Conservation (phyloP, 257 asterid genomes). For the Solanum gracilifrons region DNA sequence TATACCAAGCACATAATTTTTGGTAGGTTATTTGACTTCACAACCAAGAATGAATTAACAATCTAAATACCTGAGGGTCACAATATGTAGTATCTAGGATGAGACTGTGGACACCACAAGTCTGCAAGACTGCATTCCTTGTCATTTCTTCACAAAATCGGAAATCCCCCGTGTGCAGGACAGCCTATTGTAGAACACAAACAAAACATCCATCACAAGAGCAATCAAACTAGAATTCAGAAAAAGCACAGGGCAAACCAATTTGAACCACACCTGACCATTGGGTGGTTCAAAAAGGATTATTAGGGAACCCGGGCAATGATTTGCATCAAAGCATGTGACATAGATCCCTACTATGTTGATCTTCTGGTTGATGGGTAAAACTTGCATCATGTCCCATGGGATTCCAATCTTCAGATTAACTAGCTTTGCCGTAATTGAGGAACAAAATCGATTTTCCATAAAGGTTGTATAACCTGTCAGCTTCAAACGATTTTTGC, state of each 20-base stretch:
- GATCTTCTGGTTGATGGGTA: conserved; percentile 76
- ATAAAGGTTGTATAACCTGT: too few relatives aligned
- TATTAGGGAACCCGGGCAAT: conserved; percentile 90
- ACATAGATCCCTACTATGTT: conserved; percentile 61
- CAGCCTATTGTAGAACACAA: conserved; percentile 40
- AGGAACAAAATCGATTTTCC: conserved; percentile 32
- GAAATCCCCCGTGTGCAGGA: conserved; percentile 90
- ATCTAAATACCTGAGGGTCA: conserved; percentile 53
- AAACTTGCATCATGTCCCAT: conserved; percentile 55
- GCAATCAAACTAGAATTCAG: not conserved
- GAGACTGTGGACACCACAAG: conserved; percentile 58
- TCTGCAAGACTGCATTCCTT: conserved; percentile 33
- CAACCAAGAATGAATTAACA: too few relatives aligned
- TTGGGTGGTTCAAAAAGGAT: conserved; percentile 82
- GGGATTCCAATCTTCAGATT: conserved; percentile 77
- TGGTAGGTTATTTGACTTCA: too few relatives aligned
- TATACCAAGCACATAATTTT: too few relatives aligned
- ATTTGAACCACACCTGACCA: conserved; percentile 50
- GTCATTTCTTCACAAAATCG: conserved; percentile 67
- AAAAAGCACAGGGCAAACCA: not conserved
- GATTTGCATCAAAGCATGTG: conserved; percentile 92
- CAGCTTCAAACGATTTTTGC: too few relatives aligned
- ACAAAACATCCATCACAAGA: conserved; percentile 1
- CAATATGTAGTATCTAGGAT: conserved; percentile 94
- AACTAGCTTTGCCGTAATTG: conserved; percentile 76